Conservation (phyloP, 208 protist species). For the Leishmania gerbilli region DNA sequence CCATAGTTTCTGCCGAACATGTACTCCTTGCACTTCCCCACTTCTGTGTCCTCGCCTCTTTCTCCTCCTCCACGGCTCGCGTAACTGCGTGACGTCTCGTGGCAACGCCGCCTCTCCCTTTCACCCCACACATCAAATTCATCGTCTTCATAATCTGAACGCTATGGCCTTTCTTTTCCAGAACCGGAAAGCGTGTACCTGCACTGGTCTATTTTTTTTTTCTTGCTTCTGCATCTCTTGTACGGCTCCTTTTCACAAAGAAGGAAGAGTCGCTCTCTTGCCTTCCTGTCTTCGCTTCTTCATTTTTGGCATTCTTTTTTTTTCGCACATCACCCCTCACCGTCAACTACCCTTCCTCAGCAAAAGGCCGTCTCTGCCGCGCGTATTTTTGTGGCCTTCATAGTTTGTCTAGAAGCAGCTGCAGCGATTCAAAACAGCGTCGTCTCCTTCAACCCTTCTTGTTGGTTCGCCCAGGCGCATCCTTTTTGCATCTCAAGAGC, state of each 20-base stretch:
- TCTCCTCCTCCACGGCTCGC: not conserved
- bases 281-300: not conserved
- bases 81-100: not conserved
- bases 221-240: not conserved
- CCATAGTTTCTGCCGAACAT: not conserved
- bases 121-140: not conserved
- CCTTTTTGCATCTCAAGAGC: not conserved
- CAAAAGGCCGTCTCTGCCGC: not conserved
- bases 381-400: not conserved
- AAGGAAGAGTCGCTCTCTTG: not conserved
- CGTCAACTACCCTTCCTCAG: not conserved
- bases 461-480: not conserved
- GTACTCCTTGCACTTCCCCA: not conserved
- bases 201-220: not conserved
- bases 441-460: not conserved
- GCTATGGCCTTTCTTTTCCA: not conserved
- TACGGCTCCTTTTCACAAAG: conserved; percentile 1
- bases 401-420: not conserved
- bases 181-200: not conserved
- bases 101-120: not conserved
- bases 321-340: not conserved
- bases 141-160: not conserved
- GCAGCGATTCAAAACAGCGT: not conserved
- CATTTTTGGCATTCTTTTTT: not conserved
- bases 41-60: not conserved